Base-by-base conservation (phyloP, 1,284 basidiomycete species). In the Laetiporus sulphureus region DNA sequence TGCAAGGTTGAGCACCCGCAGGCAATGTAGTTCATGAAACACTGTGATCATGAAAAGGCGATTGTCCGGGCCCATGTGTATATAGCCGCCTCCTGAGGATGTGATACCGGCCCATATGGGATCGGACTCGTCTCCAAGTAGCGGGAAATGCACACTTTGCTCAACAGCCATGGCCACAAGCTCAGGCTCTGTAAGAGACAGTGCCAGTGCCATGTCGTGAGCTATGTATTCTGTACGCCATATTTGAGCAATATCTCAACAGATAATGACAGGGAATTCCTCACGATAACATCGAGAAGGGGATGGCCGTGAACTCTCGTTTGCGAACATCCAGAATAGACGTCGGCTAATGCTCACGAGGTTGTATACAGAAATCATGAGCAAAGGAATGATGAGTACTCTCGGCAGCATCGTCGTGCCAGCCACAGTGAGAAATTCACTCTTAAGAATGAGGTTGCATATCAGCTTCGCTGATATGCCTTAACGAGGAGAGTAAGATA, bases 21-120 rank as follows among this genome's bases (percentile, higher is more conserved):
- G 41, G 38, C 62, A 63, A 42, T 63, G 62, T 12, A 63, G 34
- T 40, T 63, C 48, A 42, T 64, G 62, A 48, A 59, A 62, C 51
- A 63, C 58, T 8, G 59, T 48, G 11, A 62, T 44, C 4, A 54
- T 36, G 51, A 62, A 62, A 5, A 27, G 3, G 21, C 58, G 54
- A 15, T 47, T 35, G 19, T 54, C 46, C 12, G 53, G 36, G 8
- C 40, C 40, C 7, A 41, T 12, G 7, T 33, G 32, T 4, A 35
- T 27, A 22, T 41, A 41, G 3, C 40, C 40, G 10, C 12, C 7
- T 3, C 24, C 15, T 7, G 32, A 13, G 11, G 40, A 6, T 3
- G 24, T 41, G 23, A 41, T 32, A 4, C n/a, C 11, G 7, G 20
- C 6, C 40, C 40, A 41, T n/a, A 35, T 7, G 8, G 15, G 10